Base-by-base conservation (phyloP, 345 rosid genomes). In the Pugionium cornutum region DNA sequence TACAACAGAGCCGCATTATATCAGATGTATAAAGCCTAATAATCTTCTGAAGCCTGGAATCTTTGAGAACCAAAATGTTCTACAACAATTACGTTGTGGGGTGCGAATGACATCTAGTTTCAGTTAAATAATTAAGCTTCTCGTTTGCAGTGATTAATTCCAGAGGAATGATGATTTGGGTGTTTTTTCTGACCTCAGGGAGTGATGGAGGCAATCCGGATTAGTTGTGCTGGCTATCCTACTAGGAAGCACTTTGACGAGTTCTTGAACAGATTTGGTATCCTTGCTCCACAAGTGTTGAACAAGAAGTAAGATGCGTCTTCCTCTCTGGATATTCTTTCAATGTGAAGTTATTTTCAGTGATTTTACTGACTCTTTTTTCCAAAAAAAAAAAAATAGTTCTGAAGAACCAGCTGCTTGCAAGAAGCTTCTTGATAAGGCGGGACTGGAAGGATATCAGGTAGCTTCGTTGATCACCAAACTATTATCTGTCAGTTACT, bases 141-240 rank as follows among this genome's bases (percentile, higher is more conserved):
- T 54, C 40, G 45, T 39, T 28, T 26, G 35, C 18, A 37, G 26
- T 32, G 6, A 9, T 59, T 66, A 43, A 25, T 18, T 64, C 53
- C 34, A 0, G 35, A 58, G 45, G 50, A 58, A 44, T 73, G 33
- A 52, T 3, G 29, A 9, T 40, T 32, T 56, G 2, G 29, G 5
- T 45, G 34, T 37, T 28, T 51, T 28, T 18, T 18, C 52, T 72
- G 30, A 66, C 68, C 37, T 63, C 75, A 94, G 99, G 97, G 99
- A 62, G 99, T 94, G 58, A 88, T 94, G 99, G 97, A 94, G 76
- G 99, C 99, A 74, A 94, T 94, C 60, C 81, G 99, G 83, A 94
- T 94, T 62, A 94, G 99, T 79, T 86, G 95, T 79, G 99, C 99
- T 18, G 99, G 99, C 9, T 90, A 84, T 78, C 99, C 99, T 49